Evolutionary conservation across 140 eudicot species (phyloP), one percentile per base, ranked within the genome.

Genomic region (Stevia rebaudiana): DNA sequence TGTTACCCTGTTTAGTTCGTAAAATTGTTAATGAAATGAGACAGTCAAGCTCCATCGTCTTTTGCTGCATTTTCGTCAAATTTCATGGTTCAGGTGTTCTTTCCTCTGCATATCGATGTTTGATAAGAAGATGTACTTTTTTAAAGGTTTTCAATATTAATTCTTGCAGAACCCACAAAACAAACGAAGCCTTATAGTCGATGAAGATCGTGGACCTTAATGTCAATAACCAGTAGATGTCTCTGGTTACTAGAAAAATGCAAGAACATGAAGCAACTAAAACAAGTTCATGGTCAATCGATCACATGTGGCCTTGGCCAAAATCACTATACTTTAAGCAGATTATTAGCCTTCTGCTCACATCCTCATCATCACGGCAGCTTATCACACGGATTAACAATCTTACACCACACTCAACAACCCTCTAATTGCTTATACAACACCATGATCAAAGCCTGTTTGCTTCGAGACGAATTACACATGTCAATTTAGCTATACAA

Each of bases 401-500:
- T 80, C 78, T 70, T 72, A 68, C 33, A 63, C 11, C 77, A 67
- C 54, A 65, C 44, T 43, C 31, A 80, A 47, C 42, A 80, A 7
- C 95, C 89, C 69, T 73, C 87, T 8, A 78, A 65, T 54, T 72
- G 78, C 66, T 47, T 83, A 37, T 83, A 68, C 31, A 83, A 83
- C 76, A 80, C 90, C 55, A 73, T 86, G 85, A 75, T 86, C 68
- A 83, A 83, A 76, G 81, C 83, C 7, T 86, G 76, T 56, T 22
- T 79, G 55, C 71, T 83, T 61, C 66, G 49, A 50, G 68, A 71
- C 36, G 74, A 83, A 13, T 65, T 62, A 5, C 43, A 24, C 9
- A 75, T 17, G 52, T 36, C 68, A 61, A 33, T 83, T 13, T 72
- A 37, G 2, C 53, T 82, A 19, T 83, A 74, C 82, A 79, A 70